A percentile compares a stretch with the other conserved stretches of the same genome.
Conservation (phyloP, 2,329 filamentous ascomycete species). For the Calonectria pauciramosa region DNA sequence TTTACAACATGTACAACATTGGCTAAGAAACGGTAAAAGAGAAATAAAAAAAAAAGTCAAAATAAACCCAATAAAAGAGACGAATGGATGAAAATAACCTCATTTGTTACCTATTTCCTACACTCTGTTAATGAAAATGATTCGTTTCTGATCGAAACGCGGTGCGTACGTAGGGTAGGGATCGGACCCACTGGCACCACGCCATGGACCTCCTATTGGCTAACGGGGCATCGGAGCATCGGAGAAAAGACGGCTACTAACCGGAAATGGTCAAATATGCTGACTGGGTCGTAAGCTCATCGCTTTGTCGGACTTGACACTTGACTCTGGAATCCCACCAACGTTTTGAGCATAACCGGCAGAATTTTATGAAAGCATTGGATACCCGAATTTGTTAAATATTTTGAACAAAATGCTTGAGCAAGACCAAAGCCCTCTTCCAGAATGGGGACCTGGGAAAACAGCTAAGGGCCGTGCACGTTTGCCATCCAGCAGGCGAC, state of each 20-base stretch:
- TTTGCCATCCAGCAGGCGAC: background rate
- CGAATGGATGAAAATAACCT: background rate
- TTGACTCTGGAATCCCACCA: background rate
- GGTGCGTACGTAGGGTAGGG: background rate
- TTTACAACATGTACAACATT: too few relatives aligned
- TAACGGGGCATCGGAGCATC: conserved; percentile 9
- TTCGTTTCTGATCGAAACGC: background rate
- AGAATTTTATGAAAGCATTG: background rate
- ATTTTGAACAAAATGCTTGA: background rate
- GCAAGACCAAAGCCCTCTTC: background rate
- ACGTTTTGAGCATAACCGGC: background rate
- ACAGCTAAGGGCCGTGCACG: conserved; percentile 10
- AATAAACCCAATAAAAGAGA: background rate
- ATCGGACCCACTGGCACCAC: background rate
- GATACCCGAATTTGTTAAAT: background rate
- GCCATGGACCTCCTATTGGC: background rate
- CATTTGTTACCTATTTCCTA: background rate
- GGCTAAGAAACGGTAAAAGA: too few relatives aligned
- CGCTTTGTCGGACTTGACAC: background rate
- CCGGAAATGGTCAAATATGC: background rate
- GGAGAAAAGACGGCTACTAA: background rate
- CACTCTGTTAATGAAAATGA: background rate
- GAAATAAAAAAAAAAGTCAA: too few relatives aligned
- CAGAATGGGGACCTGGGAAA: conserved; percentile 17
- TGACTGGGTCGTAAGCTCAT: background rate